A percentile compares a stretch with the other conserved stretches of the same genome.
These are phyloP conservation scores for Alternaria incomplexa DNA, from an alignment of 2,329 filamentous ascomycete species.

Conservation along the genomic window DNA sequence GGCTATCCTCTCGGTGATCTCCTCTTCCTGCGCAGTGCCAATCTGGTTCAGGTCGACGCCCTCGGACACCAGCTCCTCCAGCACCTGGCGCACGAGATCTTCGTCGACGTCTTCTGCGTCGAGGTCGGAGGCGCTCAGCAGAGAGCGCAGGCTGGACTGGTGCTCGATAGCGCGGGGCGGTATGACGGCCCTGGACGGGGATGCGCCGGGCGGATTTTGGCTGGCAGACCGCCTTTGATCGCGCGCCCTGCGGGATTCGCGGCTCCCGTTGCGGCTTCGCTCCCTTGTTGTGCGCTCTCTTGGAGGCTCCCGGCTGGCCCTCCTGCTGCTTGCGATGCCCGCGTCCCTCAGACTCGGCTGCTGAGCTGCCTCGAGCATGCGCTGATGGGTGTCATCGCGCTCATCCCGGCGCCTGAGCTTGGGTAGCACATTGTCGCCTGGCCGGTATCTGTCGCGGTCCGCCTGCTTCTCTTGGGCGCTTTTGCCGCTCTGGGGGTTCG, in stretches of 20 bases:
- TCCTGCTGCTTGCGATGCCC: constrained; percentile 53
- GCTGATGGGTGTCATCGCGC: constrained; percentile 69
- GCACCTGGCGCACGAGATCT: constrained; percentile 87
- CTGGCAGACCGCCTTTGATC: constrained; percentile 36
- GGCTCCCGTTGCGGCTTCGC: constrained; percentile 49
- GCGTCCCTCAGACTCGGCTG: constrained; percentile 75
- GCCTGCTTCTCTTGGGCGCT: constrained; percentile 76
- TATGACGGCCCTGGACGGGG: constrained; percentile 28
- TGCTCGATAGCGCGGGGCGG: constrained; percentile 74
- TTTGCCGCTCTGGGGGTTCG: constrained; percentile 78
- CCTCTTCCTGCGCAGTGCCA: constrained; percentile 82
- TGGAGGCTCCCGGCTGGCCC: constrained; percentile 50
- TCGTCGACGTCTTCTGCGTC: constrained; percentile 81
- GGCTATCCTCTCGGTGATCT: constrained; percentile 87
- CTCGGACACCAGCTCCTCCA: constrained; percentile 85
- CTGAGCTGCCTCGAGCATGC: constrained; percentile 73
- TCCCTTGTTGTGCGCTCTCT: constrained; percentile 42
- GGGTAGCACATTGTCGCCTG: constrained; percentile 81
- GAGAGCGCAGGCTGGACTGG: constrained; percentile 83
- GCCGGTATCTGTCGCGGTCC: constrained; percentile 76
- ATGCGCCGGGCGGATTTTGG: constrained; percentile 27
- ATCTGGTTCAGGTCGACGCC: constrained; percentile 89
- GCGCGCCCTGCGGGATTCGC: constrained; percentile 34
- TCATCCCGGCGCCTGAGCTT: constrained; percentile 58
- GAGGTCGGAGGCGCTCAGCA: constrained; percentile 80